Evolutionary conservation across 768 basidiomycete species (phyloP), one percentile per base, ranked within the genome.

Genomic region (Candolleomyces efflorescens): DNA sequence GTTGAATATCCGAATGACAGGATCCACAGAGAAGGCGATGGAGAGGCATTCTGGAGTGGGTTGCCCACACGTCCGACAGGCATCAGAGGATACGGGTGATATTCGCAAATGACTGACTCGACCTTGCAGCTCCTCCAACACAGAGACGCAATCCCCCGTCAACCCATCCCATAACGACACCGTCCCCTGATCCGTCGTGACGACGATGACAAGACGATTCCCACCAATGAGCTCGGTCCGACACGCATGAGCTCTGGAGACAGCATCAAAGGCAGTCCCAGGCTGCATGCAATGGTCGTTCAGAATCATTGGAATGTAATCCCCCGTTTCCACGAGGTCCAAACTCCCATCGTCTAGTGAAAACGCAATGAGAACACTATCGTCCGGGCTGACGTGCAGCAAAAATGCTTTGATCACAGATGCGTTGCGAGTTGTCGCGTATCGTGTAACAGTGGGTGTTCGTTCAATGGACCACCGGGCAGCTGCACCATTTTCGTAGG

Each of bases 91-190:
- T 10, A 85, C 75, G 13, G 83, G 77, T 4, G 79, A 78, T 50
- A 94, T 70, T 23, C 82, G 79, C n/a, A 96, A 64, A 53, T 80
- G 75, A 53, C 74, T 81, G 65, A 93, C 73, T 11, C 72, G 68
- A 1, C 86, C 89, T 58, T 80, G 79, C 0, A 78, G 72, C 11
- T 85, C 82, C 52, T 87, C 84, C 37, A 92, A 67, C 51, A 84
- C 74, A 54, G 78, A 73, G 41, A 92, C 79, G 59, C 85, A 84
- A 61, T 85, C 85, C 11, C 80, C 78, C 5, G 84, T 84, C n/a
- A 71, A 63, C 7, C 77, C 82, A 64, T 92, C 89, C 91, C 90
- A 93, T 12, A 93, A 63, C 0, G 91, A 89, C 20, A 92, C 75
- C 10, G 81, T 74, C 10, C 91, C 90, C 1, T 80, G 76, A 52